Evolutionary conservation across 2,329 filamentous ascomycete genomes (phyloP).

Genomic region (Paecilomyces dactylethromorphus): DNA sequence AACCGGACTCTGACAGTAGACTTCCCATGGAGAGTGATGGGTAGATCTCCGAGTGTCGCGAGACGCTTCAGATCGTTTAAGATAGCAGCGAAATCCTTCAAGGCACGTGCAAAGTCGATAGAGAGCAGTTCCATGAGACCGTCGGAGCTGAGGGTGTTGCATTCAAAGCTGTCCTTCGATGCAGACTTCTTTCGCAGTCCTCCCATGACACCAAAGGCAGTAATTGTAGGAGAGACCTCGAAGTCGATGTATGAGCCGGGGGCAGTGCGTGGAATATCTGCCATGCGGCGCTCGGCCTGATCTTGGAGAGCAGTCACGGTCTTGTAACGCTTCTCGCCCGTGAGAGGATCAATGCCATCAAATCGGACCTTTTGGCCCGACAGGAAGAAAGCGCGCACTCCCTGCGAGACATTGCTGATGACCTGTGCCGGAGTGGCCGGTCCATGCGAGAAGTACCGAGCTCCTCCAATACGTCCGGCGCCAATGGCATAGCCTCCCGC

Average conservation of each 20-base stretch:
- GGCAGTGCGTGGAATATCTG: conserved; percentile 42
- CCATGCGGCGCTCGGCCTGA: conserved; percentile 62
- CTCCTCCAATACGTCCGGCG: conserved; percentile 61
- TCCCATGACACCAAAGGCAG: conserved; percentile 67
- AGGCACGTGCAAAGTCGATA: conserved; percentile 76
- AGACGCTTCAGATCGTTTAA: conserved; percentile 76
- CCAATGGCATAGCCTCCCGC: conserved; percentile 82
- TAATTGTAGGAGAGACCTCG: conserved; percentile 79
- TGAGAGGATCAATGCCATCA: conserved; percentile 62
- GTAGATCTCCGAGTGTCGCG: conserved; percentile 72
- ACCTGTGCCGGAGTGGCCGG: conserved; percentile 83
- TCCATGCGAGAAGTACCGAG: conserved; percentile 83
- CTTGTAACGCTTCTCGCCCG: conserved; percentile 73
- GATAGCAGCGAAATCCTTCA: conserved; percentile 75
- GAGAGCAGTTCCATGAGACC: conserved; percentile 80
- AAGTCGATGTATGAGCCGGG: conserved; percentile 87
- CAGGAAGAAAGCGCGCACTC: conserved; percentile 86
- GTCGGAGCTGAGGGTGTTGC: conserved; percentile 67
- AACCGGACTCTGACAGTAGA: conserved; percentile 75
- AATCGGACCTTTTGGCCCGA: conserved; percentile 84
- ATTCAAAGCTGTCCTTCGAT: conserved; percentile 26
- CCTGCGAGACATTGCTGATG: conserved; percentile 89
- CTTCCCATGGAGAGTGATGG: conserved; percentile 63
- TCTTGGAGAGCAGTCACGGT: conserved; percentile 69
- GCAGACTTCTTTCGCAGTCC: conserved; percentile 26